These are phyloP conservation scores for Funneliformis geosporum DNA, from an alignment of 192 early-diverging fungal genomes.

Conservation along the genomic window DNA sequence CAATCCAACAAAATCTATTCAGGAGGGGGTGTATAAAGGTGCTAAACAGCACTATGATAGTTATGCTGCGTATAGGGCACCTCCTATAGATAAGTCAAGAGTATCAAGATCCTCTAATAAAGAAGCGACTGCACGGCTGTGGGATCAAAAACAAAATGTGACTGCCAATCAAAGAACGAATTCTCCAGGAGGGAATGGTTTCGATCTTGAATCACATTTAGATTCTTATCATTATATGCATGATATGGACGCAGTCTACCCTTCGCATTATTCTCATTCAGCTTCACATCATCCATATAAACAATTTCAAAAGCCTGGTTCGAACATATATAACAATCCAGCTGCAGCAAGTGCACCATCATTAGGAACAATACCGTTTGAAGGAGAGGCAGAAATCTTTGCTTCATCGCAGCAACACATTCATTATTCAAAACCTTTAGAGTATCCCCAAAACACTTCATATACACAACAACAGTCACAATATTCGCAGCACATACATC, in stretches of 20 bases:
- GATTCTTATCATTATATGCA: background rate
- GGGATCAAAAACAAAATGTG: background rate
- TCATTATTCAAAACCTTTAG: background rate
- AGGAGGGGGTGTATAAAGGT: background rate
- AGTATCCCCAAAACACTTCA: background rate
- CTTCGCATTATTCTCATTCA: background rate
- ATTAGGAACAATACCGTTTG: background rate
- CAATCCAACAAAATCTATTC: background rate
- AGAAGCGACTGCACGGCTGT: background rate
- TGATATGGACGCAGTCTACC: background rate
- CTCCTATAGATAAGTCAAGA: background rate
- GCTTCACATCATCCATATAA: background rate
- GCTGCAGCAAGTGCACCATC: background rate
- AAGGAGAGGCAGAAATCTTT: background rate
- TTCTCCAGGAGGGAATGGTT: background rate
- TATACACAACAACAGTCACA: background rate
- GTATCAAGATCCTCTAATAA: background rate
- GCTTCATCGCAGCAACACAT: background rate
- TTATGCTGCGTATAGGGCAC: background rate
- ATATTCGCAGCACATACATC: background rate
- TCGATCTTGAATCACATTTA: background rate
- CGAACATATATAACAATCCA: background rate
- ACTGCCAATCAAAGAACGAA: background rate
- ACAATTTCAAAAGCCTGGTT: background rate
- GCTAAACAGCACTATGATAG: slow-evolving; percentile 5